These are phyloP conservation scores for Nigrospora sphaerica DNA, from an alignment of 2,329 filamentous ascomycete species.

Conservation along the genomic window DNA sequence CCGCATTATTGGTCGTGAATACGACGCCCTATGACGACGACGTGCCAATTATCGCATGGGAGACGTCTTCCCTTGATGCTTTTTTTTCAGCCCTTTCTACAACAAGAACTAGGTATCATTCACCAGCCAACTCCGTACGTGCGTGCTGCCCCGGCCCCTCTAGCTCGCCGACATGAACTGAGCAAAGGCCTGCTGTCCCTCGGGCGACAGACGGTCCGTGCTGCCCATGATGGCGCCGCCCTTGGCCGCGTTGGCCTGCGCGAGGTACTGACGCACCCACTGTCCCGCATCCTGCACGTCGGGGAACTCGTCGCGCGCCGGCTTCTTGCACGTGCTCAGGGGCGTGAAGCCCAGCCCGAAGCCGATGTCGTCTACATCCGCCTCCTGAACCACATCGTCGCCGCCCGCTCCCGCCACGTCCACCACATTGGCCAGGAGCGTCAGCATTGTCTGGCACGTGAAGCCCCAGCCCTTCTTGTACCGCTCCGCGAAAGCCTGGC, in stretches of 20 bases:
- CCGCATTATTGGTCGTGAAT: too few relatives aligned
- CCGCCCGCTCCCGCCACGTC: constrained; percentile 51
- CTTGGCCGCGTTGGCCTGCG: constrained; percentile 68
- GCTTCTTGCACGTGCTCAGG: constrained; percentile 80
- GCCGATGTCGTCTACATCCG: constrained; percentile 88
- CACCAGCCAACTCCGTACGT: too few relatives aligned
- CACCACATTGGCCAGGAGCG: constrained; percentile 83
- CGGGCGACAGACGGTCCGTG: constrained; percentile 62
- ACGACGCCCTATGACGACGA: too few relatives aligned
- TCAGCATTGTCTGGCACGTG: constrained; percentile 83
- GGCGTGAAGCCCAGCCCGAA: constrained; percentile 94
- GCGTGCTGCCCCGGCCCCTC: background rate
- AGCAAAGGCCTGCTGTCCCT: constrained; percentile 47
- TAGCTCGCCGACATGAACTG: constrained; percentile 32
- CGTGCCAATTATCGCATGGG: too few relatives aligned
- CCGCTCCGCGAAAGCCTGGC: constrained; percentile 70
- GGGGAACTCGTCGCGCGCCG: constrained; percentile 72
- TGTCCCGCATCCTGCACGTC: constrained; percentile 74
- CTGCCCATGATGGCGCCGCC: constrained; percentile 64
- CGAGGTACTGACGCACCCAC: constrained; percentile 78
- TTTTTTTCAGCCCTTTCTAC: too few relatives aligned
- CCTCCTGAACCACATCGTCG: constrained; percentile 74
- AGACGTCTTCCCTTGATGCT: too few relatives aligned
- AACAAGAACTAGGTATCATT: too few relatives aligned
- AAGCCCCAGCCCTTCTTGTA: constrained; percentile 88